Percentiles rank a stretch among this genome's conserved stretches.
These are phyloP conservation scores for Clarireedia hainanense DNA, from an alignment of 2,329 filamentous ascomycete species.

Conservation along the genomic window DNA sequence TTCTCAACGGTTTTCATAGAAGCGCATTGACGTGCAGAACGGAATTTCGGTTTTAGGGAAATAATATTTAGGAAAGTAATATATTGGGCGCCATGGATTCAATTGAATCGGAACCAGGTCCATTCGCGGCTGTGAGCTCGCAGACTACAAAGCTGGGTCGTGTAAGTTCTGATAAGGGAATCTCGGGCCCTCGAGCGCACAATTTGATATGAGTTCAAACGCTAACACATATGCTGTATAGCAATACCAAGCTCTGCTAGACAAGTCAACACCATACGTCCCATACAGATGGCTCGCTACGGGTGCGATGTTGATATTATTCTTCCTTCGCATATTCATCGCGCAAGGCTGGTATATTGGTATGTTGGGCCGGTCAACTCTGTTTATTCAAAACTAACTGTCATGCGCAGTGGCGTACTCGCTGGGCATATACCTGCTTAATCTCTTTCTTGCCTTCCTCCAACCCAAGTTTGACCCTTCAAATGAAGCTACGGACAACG, in stretches of 20 bases:
- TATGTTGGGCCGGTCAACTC: conserved; percentile 32
- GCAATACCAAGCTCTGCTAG: conserved; percentile 91
- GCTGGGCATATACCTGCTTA: conserved; percentile 95
- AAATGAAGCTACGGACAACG: conserved; percentile 81
- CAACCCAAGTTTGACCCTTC: conserved; percentile 98
- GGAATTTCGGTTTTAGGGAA: neutral
- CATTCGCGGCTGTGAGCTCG: conserved; percentile 81
- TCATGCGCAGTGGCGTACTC: conserved; percentile 75
- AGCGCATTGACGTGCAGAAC: neutral
- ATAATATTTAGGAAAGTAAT: neutral
- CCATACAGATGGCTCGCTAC: conserved; percentile 87
- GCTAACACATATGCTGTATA: conserved; percentile 32
- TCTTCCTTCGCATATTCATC: conserved; percentile 82
- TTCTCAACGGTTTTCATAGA: neutral
- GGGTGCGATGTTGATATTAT: conserved; percentile 64
- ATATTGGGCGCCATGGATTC: conserved; percentile 59
- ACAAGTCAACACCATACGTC: conserved; percentile 85
- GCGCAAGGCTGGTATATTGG: conserved; percentile 99
- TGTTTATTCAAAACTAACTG: neutral
- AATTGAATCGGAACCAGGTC: conserved; percentile 79
- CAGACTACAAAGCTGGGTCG: conserved; percentile 71
- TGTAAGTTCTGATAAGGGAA: conserved; percentile 41
- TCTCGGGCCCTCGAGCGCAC: neutral
- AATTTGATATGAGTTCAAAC: neutral
- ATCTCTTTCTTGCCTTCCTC: conserved; percentile 97